Percentiles rank a stretch among this genome's conserved stretches.
Evolutionary conservation across 306 rosid genomes (phyloP).

Genomic region (Acmispon strigosus): DNA sequence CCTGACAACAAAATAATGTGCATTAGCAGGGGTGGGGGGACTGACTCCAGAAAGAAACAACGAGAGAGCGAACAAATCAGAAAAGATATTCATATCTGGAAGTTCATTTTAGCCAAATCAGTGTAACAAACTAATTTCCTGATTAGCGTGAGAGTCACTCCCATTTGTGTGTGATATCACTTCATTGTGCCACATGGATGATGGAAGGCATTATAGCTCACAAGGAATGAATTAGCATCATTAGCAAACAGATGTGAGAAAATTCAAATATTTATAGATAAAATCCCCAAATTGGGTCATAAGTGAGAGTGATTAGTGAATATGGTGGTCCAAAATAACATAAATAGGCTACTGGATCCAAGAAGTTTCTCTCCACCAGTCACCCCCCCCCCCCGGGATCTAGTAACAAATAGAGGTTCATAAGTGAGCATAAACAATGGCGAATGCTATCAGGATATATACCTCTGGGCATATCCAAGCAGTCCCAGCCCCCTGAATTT

Average conservation of each 20-base stretch:
- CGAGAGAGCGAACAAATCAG: too few relatives aligned
- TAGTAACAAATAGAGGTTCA: not conserved
- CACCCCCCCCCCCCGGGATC: not conserved
- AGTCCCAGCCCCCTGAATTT: slow-evolving; percentile 98
- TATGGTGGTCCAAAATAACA: not conserved
- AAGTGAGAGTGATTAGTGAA: not conserved
- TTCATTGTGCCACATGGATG: not conserved
- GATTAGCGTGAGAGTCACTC: not conserved
- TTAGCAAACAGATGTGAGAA: not conserved
- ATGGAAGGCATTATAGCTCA: not conserved
- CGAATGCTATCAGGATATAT: slow-evolving; percentile 13
- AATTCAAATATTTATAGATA: not conserved
- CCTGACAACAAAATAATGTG: slow-evolving; percentile 42
- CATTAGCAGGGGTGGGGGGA: not conserved
- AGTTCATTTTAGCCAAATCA: slow-evolving; percentile 1
- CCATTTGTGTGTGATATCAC: not conserved
- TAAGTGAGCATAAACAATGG: not conserved
- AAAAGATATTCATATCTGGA: not conserved
- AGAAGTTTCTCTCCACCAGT: not conserved
- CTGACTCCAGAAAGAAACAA: too few relatives aligned
- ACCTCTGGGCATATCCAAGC: slow-evolving; percentile 99
- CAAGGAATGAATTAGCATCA: not conserved
- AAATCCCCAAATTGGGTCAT: not conserved
- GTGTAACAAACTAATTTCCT: not conserved
- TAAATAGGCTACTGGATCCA: slow-evolving; percentile 9